Evolutionary conservation across 371 early-diverging fungal genomes (phyloP).

Genomic region (Funneliformis caledonium): DNA sequence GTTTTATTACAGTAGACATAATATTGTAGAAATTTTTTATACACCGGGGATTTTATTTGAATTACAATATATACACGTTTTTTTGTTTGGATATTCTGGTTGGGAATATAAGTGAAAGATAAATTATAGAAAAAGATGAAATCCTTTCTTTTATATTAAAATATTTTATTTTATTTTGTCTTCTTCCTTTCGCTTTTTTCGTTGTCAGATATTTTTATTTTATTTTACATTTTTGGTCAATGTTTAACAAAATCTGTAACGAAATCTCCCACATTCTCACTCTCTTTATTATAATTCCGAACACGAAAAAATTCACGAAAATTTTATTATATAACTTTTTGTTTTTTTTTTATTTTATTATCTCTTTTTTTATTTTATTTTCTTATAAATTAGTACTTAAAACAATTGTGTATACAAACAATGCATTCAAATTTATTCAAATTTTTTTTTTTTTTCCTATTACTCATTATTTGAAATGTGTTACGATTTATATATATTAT

Average conservation of each 20-base stretch:
- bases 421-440: background rate
- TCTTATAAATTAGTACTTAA: background rate
- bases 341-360: background rate
- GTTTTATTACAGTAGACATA: constrained; percentile 26
- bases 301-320: background rate
- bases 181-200: constrained; percentile 12
- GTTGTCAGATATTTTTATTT: background rate
- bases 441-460: too few species aligned
- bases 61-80: background rate
- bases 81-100: constrained; percentile 15
- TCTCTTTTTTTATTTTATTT: background rate
- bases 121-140: constrained; percentile 18
- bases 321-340: background rate
- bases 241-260: too few species aligned
- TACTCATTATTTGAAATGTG: too few species aligned
- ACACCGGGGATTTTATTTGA: background rate
- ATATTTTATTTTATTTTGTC: background rate
- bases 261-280: background rate
- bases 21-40: constrained; percentile 20
- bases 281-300: background rate
- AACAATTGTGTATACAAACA: constrained; percentile 27
- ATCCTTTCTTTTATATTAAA: constrained; percentile 11
- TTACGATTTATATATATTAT: too few species aligned
- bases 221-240: too few species aligned
- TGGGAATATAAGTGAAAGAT: constrained; percentile 29